Base-by-base conservation (phyloP, 352 stramenopile species). In the Globisporangium barbulae region DNA sequence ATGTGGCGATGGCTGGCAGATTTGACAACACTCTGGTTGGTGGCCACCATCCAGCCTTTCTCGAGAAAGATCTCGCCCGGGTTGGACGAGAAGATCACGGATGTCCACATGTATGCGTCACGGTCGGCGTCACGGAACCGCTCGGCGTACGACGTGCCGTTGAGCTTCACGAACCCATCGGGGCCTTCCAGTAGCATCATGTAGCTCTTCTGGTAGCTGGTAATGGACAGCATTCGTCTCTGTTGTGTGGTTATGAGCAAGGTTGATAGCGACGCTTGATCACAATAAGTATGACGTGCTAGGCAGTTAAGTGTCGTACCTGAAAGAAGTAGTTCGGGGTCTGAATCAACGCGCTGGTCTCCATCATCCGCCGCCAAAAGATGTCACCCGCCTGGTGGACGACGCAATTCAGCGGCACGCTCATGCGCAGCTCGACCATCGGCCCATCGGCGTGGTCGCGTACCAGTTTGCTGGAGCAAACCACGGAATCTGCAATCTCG, bases 361-460 rank as follows among this genome's bases (percentile, higher is more conserved):
- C 9, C 1, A 61, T 39, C 4, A 22, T 12, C 9, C 22, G n/a
- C 3, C 28, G 41, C 41, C 55, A 61, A 1, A 61, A 3, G 15
- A 30, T 15, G 15, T 41, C 17, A 0, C 22, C 55, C 8, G 28
- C 41, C 9, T 35, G 9, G 10, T 30, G 25, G 5, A 31, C 28
- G 10, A 6, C n/a, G 42, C 55, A 61, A 10, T 21, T 4, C 25
- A 61, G 42, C 9, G 25, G 41, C 21, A 59, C 28, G 28, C 61
- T 61, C 5, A 70, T 53, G 17, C 76, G 56, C 59, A 79, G 50
- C 47, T 77, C 55, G 17, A 53, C 55, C 0, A 39, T 3, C 9
- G n/a, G 41, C 10, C 35, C 48, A 19, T 0, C 3, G 6, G 2
- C n/a, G 10, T 22, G 22, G 30, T 59, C 47, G 13, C 8, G 22